Evolutionary conservation across 1,139 yeast species (phyloP).

Genomic region (Diutina neorugosa): DNA sequence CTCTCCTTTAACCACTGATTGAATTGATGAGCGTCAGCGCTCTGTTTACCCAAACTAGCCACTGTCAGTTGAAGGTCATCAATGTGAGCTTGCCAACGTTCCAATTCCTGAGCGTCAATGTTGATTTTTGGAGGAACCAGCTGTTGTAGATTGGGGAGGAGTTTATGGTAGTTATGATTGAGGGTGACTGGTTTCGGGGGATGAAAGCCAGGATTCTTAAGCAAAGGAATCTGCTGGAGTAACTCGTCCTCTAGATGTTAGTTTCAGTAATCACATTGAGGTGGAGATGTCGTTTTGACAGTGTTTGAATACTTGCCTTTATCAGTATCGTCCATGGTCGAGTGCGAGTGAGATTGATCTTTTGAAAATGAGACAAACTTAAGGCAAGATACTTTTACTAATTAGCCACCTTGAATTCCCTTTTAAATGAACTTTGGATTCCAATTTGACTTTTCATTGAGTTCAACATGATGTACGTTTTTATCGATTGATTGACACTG

Average conservation of each 20-base stretch:
- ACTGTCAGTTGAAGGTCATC: background rate
- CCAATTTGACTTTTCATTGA: too few relatives aligned
- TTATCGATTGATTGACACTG: too few relatives aligned
- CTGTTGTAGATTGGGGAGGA: background rate
- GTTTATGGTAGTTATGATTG: background rate
- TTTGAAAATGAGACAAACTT: too few relatives aligned
- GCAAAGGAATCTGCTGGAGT: background rate
- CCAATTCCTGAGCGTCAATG: background rate
- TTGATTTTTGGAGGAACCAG: background rate
- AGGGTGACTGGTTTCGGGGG: background rate
- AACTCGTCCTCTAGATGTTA: background rate
- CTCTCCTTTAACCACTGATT: background rate
- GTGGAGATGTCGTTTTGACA: background rate
- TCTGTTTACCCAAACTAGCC: background rate
- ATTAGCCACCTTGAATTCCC: too few relatives aligned
- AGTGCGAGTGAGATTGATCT: background rate
- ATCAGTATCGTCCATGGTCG: slow-evolving; percentile 14
- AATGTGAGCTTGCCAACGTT: background rate
- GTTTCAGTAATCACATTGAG: background rate
- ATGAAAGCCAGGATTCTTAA: background rate
- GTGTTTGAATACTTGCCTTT: slow-evolving; percentile 11
- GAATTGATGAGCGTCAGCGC: background rate
- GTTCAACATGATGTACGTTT: too few relatives aligned
- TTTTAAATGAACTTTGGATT: too few relatives aligned
- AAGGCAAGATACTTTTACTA: too few relatives aligned